Conservation (phyloP, 73 alveolate genomes). For the Tetrahymena elliotti region DNA sequence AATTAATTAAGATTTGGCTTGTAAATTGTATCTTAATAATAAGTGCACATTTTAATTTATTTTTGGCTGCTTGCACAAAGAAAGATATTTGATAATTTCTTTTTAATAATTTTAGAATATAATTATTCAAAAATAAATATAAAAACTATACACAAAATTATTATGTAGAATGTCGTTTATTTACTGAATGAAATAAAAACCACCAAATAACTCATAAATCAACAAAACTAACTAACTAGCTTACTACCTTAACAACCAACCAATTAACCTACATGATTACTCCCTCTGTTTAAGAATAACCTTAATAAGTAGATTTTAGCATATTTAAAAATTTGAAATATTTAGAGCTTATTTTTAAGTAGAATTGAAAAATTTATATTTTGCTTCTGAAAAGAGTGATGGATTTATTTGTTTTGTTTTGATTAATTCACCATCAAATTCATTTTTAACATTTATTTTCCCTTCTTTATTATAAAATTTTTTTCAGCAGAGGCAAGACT, state of each 20-base stretch:
- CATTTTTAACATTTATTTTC: no score
- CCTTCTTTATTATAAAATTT: no score
- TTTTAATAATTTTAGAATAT: background rate
- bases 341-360: no score
- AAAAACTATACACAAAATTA: background rate
- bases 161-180: background rate
- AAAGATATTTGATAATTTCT: background rate
- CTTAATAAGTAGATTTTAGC: background rate
- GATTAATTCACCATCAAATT: no score
- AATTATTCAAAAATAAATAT: no score
- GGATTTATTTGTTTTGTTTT: no score
- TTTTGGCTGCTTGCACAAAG: background rate
- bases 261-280: background rate
- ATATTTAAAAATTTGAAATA: no score
- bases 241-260: no score
- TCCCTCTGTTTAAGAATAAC: background rate
- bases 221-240: background rate
- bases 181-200: background rate
- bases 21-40: background rate
- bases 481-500: no score
- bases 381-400: no score
- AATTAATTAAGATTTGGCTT: background rate
- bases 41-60: background rate
- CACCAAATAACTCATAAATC: no score
- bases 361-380: no score